Evolutionary conservation across 306 rosid genomes (phyloP), one percentile per base, ranked within the genome.

Genomic region (Glycine soja): DNA sequence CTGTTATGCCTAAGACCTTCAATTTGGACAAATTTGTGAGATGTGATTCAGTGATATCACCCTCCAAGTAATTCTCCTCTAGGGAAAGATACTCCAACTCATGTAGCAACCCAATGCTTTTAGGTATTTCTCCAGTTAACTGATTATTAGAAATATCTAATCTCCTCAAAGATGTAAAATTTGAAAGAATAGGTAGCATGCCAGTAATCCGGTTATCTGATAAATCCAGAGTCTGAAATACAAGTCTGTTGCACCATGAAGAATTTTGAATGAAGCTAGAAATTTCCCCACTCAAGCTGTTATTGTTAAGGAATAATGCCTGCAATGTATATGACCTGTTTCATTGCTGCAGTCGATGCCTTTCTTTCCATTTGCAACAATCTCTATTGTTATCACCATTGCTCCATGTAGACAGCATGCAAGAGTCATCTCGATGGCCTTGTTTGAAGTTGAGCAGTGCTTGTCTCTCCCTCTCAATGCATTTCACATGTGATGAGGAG

Each of bases 1-100:
- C 0, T 14, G 59, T 3, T 8, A 81, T 14, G 8, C 1, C 0
- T 3, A 83, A 13, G 0, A 0, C 0, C 2, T 0, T 0, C 50
- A 83, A 64, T 30, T 63, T 13, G 12, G 47, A 64, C 0, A 83
- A 74, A 56, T 15, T 53, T 7, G 4, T 5, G 7, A 78, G 34
- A 78, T 83, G 74, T 0, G 15, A 38, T 24, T 82, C 78, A 14
- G 11, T 59, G 32, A 82, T 10, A 7, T 46, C 58, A 46, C 75
- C 86, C 13, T 54, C 32, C 14, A 77, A 42, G 10, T 18, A 2
- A 62, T 77, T 82, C 10, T 8, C 5, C 0, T 1, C 5, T 0
- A 80, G 8, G 5, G 0, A 0, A 13, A 80, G 3, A 34, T 0
- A 0, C 38, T 18, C 19, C 67, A 80, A 51, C 56, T 63, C 7